Conservation (phyloP, 192 early-diverging fungal genomes). For the Dispira simplex region DNA sequence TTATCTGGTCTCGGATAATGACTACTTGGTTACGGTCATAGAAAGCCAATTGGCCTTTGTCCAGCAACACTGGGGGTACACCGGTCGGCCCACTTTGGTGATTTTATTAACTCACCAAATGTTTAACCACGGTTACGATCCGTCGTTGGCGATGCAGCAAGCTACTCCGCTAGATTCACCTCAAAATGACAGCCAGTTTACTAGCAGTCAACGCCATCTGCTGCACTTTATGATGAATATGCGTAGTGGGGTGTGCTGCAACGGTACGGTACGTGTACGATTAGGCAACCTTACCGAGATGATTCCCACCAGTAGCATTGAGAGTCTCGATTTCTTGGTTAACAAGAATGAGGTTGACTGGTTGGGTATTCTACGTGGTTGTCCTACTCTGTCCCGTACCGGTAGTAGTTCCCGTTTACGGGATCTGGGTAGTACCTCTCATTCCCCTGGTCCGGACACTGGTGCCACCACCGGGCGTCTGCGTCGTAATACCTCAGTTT, state of each 20-base stretch:
- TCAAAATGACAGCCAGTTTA: not conserved
- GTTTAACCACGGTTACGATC: slow-evolving; percentile 15
- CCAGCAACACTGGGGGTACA: slow-evolving; percentile 47
- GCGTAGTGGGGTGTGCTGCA: slow-evolving; percentile 43
- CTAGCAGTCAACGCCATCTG: slow-evolving; percentile 38
- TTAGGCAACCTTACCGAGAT: slow-evolving; percentile 60
- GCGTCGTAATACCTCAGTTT: not conserved
- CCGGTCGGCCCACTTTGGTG: slow-evolving; percentile 64
- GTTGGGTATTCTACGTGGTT: slow-evolving; percentile 28
- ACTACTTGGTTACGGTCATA: slow-evolving; percentile 61
- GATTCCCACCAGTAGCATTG: slow-evolving; percentile 60
- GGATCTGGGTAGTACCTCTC: slow-evolving; percentile 13
- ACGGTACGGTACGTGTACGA: slow-evolving; percentile 43
- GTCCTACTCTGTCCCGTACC: slow-evolving; percentile 3
- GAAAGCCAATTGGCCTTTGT: slow-evolving; percentile 64
- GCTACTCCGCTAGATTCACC: not conserved
- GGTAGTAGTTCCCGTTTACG: slow-evolving; percentile 3
- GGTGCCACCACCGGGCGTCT: slow-evolving; percentile 22
- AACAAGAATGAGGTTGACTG: slow-evolving; percentile 36
- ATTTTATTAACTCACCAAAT: slow-evolving; percentile 63
- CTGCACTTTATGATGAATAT: slow-evolving; percentile 77
- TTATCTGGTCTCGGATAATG: slow-evolving; percentile 74
- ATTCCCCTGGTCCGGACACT: not conserved
- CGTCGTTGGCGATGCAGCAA: not conserved
- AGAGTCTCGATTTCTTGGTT: slow-evolving; percentile 73